Percentiles rank a stretch among this genome's conserved stretches.
Evolutionary conservation across 2,329 filamentous ascomycete genomes (phyloP).

Genomic region (Aureobasidium vineae): DNA sequence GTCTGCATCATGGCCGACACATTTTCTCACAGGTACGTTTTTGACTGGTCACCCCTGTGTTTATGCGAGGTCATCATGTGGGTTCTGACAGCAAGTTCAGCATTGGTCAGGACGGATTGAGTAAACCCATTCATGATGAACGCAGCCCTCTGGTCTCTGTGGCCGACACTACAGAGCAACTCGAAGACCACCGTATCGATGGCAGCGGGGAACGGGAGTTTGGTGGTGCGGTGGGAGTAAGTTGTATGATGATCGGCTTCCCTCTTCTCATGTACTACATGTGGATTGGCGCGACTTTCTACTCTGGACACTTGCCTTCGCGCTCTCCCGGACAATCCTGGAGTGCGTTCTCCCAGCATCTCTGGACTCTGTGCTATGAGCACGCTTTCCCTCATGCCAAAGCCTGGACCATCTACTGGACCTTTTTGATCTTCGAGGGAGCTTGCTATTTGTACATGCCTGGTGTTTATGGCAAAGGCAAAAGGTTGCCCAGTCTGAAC

Average conservation of each 20-base stretch:
- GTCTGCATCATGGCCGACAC: conserved; percentile 20
- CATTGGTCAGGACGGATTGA: neutral
- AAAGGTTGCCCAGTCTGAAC: conserved; percentile 72
- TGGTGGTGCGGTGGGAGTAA: conserved; percentile 73
- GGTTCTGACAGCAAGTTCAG: neutral
- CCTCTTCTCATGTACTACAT: conserved; percentile 93
- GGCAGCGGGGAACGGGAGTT: conserved; percentile 61
- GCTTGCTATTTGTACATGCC: conserved; percentile 77
- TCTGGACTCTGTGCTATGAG: conserved; percentile 68
- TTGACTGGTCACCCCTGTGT: too few relatives aligned
- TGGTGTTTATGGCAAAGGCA: conserved; percentile 78
- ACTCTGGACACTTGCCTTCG: conserved; percentile 73
- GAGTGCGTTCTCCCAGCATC: conserved; percentile 64
- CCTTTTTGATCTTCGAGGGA: conserved; percentile 77
- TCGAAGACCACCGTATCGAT: neutral
- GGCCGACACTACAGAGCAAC: neutral
- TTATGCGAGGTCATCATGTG: too few relatives aligned
- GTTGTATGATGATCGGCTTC: conserved; percentile 80
- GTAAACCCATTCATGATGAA: neutral
- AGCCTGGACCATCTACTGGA: conserved; percentile 90
- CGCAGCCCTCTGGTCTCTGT: neutral
- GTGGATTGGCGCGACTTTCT: conserved; percentile 90
- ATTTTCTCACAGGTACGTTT: conserved; percentile 14
- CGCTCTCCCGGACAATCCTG: conserved; percentile 60
- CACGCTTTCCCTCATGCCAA: conserved; percentile 74